These are phyloP conservation scores for Erythrophleum fordii DNA, from an alignment of 306 rosid genomes.

Conservation along the genomic window DNA sequence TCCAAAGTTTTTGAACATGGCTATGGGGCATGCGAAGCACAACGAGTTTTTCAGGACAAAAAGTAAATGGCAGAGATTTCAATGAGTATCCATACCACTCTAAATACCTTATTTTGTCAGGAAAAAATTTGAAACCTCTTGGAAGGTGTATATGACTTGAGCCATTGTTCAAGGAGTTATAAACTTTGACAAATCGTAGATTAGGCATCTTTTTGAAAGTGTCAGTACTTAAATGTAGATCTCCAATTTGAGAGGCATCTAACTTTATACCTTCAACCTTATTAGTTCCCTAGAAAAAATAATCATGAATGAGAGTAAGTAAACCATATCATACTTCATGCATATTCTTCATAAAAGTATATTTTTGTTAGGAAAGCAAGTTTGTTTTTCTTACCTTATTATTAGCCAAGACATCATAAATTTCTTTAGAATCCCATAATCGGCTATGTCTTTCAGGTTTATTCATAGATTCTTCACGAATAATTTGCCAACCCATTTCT, in stretches of 20 bases:
- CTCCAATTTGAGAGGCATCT: neutral
- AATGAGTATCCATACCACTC: constrained; percentile 12
- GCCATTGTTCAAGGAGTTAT: neutral
- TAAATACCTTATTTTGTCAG: neutral
- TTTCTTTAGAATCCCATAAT: constrained; percentile 15
- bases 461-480: neutral
- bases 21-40: neutral
- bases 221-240: neutral
- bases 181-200: neutral
- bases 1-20: neutral
- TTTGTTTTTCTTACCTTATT: constrained; percentile 15
- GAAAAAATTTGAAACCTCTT: neutral
- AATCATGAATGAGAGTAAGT: neutral
- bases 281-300: constrained; percentile 25
- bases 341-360: neutral
- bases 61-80: neutral
- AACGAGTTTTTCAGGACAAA: neutral
- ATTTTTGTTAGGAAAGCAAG: neutral
- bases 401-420: neutral
- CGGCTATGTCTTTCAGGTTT: constrained; percentile 23
- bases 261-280: constrained; percentile 14
- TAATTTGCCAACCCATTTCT: constrained; percentile 19
- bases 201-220: neutral
- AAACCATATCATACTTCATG: neutral
- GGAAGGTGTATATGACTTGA: neutral